Conservation (phyloP, 2,329 filamentous ascomycete species). For the Fusarium newnesense region DNA sequence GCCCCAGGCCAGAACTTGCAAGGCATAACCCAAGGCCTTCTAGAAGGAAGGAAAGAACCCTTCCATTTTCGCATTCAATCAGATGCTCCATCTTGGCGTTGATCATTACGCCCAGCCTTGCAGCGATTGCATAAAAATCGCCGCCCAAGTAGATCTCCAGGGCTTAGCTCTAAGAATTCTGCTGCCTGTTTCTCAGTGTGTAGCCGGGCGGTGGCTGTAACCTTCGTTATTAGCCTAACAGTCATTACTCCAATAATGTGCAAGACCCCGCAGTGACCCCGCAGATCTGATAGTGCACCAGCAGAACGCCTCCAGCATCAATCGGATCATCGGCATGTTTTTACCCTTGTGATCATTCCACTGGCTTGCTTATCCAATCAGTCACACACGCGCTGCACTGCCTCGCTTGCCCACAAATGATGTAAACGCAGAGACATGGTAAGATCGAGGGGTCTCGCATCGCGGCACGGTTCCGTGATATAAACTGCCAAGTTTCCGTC, state of each 20-base stretch:
- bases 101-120: background rate
- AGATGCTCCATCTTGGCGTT: background rate
- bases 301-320: background rate
- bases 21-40: background rate
- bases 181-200: background rate
- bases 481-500: constrained; percentile 2
- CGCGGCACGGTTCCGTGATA: constrained; percentile 11
- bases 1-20: background rate
- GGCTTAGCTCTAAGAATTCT: background rate
- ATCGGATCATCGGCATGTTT: constrained; percentile 21
- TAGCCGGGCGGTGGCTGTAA: constrained; percentile 11
- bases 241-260: background rate
- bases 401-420: background rate
- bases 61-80: background rate
- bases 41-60: background rate
- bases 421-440: background rate
- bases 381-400: constrained; percentile 6
- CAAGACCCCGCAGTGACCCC: background rate
- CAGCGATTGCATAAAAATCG: background rate
- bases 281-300: background rate
- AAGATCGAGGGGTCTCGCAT: background rate
- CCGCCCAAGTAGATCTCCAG: background rate
- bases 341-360: background rate
- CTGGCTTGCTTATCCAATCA: background rate
- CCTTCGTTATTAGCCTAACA: background rate